Conservation (phyloP, 2,329 filamentous ascomycete species). For the Escovopsis sp. region DNA sequence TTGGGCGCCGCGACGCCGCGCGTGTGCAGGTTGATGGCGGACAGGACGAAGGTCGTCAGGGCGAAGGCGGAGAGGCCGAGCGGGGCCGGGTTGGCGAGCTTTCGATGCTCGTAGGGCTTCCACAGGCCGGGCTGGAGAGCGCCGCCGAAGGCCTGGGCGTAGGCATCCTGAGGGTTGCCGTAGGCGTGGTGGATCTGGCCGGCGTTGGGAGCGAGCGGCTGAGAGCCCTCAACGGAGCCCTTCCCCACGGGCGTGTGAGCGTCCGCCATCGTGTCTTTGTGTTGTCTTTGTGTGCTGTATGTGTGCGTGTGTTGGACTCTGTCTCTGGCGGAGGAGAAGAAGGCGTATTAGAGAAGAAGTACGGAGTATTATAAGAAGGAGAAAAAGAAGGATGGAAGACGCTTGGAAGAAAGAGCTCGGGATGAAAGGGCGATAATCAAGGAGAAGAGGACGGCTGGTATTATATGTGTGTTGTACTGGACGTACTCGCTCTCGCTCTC, state of each 20-base stretch:
- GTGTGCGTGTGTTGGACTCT: no score
- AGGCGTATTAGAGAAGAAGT: no score
- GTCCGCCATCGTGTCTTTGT: conserved; percentile 4
- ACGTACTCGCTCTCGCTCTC: no score
- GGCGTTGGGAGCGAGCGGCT: neutral
- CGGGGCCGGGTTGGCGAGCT: conserved; percentile 67
- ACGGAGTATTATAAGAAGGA: no score
- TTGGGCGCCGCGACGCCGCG: conserved; percentile 44
- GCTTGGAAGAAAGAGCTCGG: no score
- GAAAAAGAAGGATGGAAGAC: no score
- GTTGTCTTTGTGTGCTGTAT: neutral
- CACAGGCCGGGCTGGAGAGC: conserved; percentile 57
- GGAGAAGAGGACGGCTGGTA: no score
- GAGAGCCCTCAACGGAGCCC: conserved; percentile 1
- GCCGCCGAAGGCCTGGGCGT: conserved; percentile 45
- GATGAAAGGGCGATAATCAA: no score
- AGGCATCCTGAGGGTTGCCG: conserved; percentile 9
- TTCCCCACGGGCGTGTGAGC: conserved; percentile 5
- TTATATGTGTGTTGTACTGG: no score
- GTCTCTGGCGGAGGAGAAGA: no score
- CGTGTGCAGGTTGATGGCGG: conserved; percentile 54
- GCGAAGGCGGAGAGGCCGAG: conserved; percentile 67
- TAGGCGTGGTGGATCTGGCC: conserved; percentile 9
- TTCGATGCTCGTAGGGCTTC: conserved; percentile 48
- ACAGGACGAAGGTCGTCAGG: conserved; percentile 68